phyloP scores from a whole-genome alignment of 202 grass and related monocot species.

The Cymbopogon flexuosus region DNA sequence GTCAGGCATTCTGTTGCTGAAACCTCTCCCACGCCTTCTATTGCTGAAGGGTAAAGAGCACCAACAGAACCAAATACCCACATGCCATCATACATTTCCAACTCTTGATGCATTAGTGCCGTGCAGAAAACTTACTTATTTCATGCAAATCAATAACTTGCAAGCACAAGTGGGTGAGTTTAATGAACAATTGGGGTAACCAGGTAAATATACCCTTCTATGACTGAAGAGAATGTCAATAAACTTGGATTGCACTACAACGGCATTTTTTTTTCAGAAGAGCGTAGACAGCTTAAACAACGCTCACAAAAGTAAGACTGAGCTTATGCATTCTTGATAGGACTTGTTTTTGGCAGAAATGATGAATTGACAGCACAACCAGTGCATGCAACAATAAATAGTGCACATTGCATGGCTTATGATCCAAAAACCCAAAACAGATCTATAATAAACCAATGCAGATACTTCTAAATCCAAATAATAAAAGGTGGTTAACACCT shows the following conservation, averaged over 20 bases:
- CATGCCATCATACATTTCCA: background rate
- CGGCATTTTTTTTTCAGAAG: background rate
- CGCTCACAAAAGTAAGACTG: too few species aligned
- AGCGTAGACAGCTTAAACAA: background rate
- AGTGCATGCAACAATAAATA: background rate
- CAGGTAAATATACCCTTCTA: background rate
- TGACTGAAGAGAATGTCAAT: background rate
- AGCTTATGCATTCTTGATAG: background rate
- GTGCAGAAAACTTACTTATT: background rate
- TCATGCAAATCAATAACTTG: background rate
- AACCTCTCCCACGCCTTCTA: slow-evolving; percentile 18
- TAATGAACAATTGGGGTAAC: background rate
- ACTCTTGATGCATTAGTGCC: background rate
- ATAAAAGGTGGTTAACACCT: background rate
- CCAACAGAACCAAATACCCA: slow-evolving; percentile 13
- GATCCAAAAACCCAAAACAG: background rate
- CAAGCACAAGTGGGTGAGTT: background rate
- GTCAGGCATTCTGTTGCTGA: background rate
- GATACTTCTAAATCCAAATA: slow-evolving; percentile 1
- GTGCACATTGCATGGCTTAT: background rate
- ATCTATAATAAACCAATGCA: background rate
- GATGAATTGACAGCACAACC: background rate
- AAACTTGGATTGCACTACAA: background rate
- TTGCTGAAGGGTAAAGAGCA: background rate
- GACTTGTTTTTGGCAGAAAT: background rate